Percentiles rank a stretch among this genome's conserved stretches.
Evolutionary conservation across 2,329 filamentous ascomycete species (phyloP).

Genomic region (Alternaria sp.): DNA sequence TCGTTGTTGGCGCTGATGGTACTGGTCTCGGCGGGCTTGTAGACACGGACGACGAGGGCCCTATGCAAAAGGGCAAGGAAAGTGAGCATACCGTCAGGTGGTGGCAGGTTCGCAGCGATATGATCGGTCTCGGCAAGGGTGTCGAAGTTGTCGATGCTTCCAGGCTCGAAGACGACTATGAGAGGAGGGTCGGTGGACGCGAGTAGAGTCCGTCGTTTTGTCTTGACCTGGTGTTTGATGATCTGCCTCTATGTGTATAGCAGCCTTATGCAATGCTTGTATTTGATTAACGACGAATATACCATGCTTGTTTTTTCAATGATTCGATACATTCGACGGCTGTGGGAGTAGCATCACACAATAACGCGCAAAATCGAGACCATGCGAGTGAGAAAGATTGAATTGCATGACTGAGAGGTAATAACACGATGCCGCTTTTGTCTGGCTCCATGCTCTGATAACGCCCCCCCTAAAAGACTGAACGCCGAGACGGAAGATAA

Average conservation of each 20-base stretch:
- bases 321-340: neutral
- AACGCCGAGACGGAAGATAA: neutral
- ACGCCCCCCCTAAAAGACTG: neutral
- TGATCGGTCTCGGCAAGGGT: conserved; percentile 85
- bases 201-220: conserved; percentile 40
- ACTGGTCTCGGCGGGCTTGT: conserved; percentile 62
- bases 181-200: conserved; percentile 74
- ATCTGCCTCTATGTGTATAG: conserved; percentile 12
- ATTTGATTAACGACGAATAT: conserved; percentile 16
- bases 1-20: conserved; percentile 64
- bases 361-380: neutral
- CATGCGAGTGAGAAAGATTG: neutral
- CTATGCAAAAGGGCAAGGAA: conserved; percentile 34
- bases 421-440: neutral
- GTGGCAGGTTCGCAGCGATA: conserved; percentile 78
- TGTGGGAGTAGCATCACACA: neutral
- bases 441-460: neutral
- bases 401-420: neutral
- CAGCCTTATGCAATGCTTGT: conserved; percentile 2
- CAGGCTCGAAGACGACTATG: conserved; percentile 87
- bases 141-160: conserved; percentile 87
- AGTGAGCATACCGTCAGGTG: conserved; percentile 60
- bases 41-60: conserved; percentile 66
- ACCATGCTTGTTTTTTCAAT: conserved; percentile 6
- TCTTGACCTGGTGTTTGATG: conserved; percentile 8